These are phyloP conservation scores for Phlegmacium glaucopus DNA, from an alignment of 768 basidiomycete genomes.

Conservation along the genomic window DNA sequence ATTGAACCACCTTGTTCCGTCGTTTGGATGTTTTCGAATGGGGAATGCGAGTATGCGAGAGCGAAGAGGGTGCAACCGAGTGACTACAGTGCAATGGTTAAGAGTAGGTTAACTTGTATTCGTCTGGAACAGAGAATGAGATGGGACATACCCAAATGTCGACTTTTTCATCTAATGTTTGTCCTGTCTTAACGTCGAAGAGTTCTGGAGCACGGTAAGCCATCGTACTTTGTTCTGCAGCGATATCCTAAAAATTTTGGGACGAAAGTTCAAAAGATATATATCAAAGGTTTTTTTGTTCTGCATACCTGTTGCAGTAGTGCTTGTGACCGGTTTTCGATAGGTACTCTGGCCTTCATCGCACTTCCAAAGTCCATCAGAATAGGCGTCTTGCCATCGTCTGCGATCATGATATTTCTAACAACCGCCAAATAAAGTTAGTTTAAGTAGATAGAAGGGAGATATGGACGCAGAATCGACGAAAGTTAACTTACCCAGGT, in stretches of 20 bases:
- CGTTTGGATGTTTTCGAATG: slow-evolving; percentile 90
- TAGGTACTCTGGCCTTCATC: slow-evolving; percentile 76
- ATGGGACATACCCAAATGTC: slow-evolving; percentile 82
- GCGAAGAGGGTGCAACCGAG: slow-evolving; percentile 95
- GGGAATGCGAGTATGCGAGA: slow-evolving; percentile 92
- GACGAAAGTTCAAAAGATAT: background rate
- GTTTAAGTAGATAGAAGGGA: background rate
- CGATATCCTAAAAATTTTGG: slow-evolving; percentile 65
- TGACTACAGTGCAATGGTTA: slow-evolving; percentile 59
- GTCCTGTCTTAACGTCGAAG: slow-evolving; percentile 94
- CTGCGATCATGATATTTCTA: slow-evolving; percentile 96
- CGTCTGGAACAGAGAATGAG: background rate
- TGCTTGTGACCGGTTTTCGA: slow-evolving; percentile 84
- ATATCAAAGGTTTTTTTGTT: background rate
- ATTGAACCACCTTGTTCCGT: slow-evolving; percentile 95
- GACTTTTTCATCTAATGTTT: slow-evolving; percentile 86
- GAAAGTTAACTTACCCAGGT: slow-evolving; percentile 65
- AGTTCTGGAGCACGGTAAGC: slow-evolving; percentile 96
- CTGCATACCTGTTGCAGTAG: slow-evolving; percentile 75
- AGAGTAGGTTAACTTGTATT: slow-evolving; percentile 1
- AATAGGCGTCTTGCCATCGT: slow-evolving; percentile 82
- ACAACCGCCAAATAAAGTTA: background rate
- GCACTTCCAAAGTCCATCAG: slow-evolving; percentile 99
- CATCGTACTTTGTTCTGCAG: slow-evolving; percentile 98
- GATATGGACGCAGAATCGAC: background rate